A percentile compares a stretch with the other conserved stretches of the same genome.
Conservation (phyloP, 2,329 filamentous ascomycete species). For the Cadophora sp. region DNA sequence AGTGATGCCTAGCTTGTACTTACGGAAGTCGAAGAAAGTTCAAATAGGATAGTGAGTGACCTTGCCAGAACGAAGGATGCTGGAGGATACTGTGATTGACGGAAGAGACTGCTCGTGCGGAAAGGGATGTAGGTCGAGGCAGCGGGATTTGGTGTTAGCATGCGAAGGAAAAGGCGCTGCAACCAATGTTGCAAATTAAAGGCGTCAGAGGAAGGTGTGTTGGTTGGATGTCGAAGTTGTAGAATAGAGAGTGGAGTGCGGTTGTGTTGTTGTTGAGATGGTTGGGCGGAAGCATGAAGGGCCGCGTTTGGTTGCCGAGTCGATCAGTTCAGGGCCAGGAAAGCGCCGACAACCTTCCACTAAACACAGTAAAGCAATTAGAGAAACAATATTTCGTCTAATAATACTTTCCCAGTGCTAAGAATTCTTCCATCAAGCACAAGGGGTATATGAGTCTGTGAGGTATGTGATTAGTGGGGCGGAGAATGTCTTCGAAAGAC, state of each 20-base stretch:
- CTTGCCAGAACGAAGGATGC: too few species aligned
- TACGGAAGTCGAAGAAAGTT: too few species aligned
- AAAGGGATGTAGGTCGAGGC: too few species aligned
- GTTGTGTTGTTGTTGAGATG: neutral
- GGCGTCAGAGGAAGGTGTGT: neutral
- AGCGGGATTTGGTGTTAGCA: too few species aligned
- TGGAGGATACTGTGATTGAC: too few species aligned
- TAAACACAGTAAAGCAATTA: neutral
- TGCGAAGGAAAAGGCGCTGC: too few species aligned
- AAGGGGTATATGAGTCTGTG: neutral
- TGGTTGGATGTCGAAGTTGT: neutral
- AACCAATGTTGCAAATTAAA: neutral
- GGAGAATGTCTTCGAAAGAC: neutral
- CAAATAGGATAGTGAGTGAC: neutral
- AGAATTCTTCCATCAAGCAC: neutral
- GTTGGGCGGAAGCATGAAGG: neutral
- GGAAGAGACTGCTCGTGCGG: too few species aligned
- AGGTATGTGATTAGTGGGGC: neutral
- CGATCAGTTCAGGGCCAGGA: neutral
- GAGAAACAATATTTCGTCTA: neutral
- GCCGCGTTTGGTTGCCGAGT: neutral
- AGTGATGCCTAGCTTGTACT: neutral
- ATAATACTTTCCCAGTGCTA: neutral
- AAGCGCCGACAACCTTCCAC: neutral
- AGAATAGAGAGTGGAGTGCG: neutral